Evolutionary conservation across 2,329 filamentous ascomycete genomes (phyloP), one percentile per base, ranked within the genome.

Genomic region (Fusarium agapanthi): DNA sequence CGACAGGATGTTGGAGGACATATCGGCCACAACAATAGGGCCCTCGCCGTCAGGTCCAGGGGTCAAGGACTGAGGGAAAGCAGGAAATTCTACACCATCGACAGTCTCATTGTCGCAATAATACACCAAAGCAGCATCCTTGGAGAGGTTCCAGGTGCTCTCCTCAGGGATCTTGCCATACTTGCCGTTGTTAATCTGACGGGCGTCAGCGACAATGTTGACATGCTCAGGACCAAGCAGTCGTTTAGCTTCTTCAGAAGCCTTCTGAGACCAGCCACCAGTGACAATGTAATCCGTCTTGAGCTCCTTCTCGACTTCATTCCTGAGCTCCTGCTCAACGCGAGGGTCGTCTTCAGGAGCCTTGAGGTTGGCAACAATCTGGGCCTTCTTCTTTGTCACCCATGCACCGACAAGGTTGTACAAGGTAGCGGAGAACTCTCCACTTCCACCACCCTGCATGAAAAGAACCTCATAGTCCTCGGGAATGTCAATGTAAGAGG

Each of bases 91-190:
- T 24, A 98, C 94, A 38, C 95, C 95, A 77, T 97, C 94, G 11
- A 97, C 94, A 0, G 94, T 97, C 86, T 98, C 95, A 77, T 98
- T 98, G 81, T 95, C 93, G 81, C 95, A 97, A 81, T 90, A 95
- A 83, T 98, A 98, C 5, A 95, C 92, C 77, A 97, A 87, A 1
- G 94, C 89, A 15, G 91, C 85, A 41, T 89, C 86, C 74, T 89
- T 86, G 44, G 90, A 92, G 13, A 96, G 86, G 38, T 87, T 92
- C 94, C 94, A 98, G 26, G 88, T 88, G 71, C 88, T 89, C 81
- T 95, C 91, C 15, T 91, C 87, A 0, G 95, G 92, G 57, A 98
- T 97, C 69, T 86, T 89, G 66, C 94, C 94, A 80, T 97, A 98
- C 82, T 96, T 97, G 73, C 93, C 94, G 75, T 88, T 87, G 75